Conservation (phyloP, 805 yeast species). For the Metschnikowia lachancei region DNA sequence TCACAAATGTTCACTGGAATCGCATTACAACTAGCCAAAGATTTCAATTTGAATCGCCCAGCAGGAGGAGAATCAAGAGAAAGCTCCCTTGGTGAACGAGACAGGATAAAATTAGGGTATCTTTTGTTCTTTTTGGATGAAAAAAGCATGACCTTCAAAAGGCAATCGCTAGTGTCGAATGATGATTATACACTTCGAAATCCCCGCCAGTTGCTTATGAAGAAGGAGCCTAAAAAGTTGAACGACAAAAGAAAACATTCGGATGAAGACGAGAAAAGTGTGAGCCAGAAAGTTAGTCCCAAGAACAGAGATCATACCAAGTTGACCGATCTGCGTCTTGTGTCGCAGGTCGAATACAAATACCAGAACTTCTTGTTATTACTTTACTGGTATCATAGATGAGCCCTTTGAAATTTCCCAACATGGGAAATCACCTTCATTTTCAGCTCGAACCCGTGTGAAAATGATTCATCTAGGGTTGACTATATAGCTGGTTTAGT, state of each 20-base stretch:
- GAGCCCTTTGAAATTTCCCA: too few relatives aligned
- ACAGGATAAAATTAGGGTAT: conserved; percentile 62
- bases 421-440: too few relatives aligned
- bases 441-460: too few relatives aligned
- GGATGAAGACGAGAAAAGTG: neutral
- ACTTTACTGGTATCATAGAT: too few relatives aligned
- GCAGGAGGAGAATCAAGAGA: neutral
- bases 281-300: neutral
- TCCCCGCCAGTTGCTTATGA: conserved; percentile 37
- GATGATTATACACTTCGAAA: conserved; percentile 44
- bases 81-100: conserved; percentile 21
- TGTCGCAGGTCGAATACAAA: conserved; percentile 68
- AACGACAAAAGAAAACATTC: neutral
- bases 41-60: conserved; percentile 30
- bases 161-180: conserved; percentile 53
- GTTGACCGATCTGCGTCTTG: conserved; percentile 53
- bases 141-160: conserved; percentile 58
- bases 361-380: too few relatives aligned
- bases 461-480: too few relatives aligned
- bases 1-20: conserved; percentile 66
- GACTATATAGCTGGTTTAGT: too few relatives aligned
- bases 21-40: conserved; percentile 64
- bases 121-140: conserved; percentile 63
- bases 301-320: neutral
- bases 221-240: neutral